A percentile compares a stretch with the other conserved stretches of the same genome.
Evolutionary conservation across 345 rosid genomes (phyloP).

Genomic region (Populus deltoides): DNA sequence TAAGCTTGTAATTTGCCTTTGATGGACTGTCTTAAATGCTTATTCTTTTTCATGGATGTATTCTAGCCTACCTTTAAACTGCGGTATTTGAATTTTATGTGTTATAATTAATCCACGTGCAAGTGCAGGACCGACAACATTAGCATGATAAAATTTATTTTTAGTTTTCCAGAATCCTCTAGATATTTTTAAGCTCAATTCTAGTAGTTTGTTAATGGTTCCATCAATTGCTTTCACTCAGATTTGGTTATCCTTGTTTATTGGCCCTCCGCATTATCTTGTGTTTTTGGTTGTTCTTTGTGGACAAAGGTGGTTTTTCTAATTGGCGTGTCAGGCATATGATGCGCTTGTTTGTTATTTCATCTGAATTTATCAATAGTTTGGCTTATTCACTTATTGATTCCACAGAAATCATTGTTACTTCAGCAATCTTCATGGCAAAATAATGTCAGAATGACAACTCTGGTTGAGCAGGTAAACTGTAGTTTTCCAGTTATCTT

Average conservation of each 20-base stretch:
- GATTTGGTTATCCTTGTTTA: background rate
- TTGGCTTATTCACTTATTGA: constrained; percentile 3
- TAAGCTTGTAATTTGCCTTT: no score
- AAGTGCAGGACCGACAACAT: background rate
- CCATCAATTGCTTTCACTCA: background rate
- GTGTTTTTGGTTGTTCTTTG: constrained; percentile 4
- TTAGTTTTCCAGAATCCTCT: background rate
- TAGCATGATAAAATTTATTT: background rate
- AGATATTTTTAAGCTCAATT: background rate
- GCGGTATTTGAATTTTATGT: constrained; percentile 2
- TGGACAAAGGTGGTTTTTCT: background rate
- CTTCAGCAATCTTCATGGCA: constrained; percentile 92
- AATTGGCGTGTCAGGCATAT: background rate
- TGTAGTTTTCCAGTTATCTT: background rate
- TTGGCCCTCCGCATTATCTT: background rate
- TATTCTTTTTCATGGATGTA: background rate
- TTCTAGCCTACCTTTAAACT: background rate
- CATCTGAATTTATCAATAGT: background rate
- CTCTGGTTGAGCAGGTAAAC: constrained; percentile 78
- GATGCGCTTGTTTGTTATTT: background rate
- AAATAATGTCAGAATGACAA: constrained; percentile 80
- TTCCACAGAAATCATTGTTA: constrained; percentile 64
- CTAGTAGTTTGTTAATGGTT: background rate
- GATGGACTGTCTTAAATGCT: background rate
- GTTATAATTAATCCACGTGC: background rate